A percentile compares a stretch with the other conserved stretches of the same genome.
Conservation (phyloP, 305 asterid genomes). For the Euphrasia arctica region DNA sequence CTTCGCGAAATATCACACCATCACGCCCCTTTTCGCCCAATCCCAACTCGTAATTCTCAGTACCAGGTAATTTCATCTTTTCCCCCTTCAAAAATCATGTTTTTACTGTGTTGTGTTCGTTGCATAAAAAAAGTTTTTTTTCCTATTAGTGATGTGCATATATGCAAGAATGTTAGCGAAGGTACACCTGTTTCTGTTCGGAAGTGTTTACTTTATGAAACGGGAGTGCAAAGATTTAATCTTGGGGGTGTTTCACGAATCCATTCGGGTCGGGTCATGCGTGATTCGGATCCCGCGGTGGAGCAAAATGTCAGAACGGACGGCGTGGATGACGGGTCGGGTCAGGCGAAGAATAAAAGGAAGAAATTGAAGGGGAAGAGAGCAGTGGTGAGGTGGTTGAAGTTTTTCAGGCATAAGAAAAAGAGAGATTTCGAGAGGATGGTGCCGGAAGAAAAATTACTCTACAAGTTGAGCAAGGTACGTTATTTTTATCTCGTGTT, state of each 20-base stretch:
- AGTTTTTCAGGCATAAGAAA: slow-evolving; percentile 82
- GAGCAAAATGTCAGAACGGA: slow-evolving; percentile 34
- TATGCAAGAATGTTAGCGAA: slow-evolving; percentile 37
- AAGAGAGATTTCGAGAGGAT: slow-evolving; percentile 66
- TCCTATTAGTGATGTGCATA: slow-evolving; percentile 24
- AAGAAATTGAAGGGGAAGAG: slow-evolving; percentile 88
- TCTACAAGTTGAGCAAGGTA: slow-evolving; percentile 72
- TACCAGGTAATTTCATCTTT: slow-evolving; percentile 36
- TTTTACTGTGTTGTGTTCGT: not conserved
- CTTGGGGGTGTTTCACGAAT: slow-evolving; percentile 38
- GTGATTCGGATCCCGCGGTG: slow-evolving; percentile 34
- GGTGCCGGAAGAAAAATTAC: slow-evolving; percentile 76
- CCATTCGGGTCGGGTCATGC: slow-evolving; percentile 43
- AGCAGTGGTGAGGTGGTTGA: slow-evolving; percentile 84
- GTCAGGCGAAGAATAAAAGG: slow-evolving; percentile 49
- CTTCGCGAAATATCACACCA: slow-evolving; percentile 21
- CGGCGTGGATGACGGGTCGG: slow-evolving; percentile 33
- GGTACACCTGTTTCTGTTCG: slow-evolving; percentile 23
- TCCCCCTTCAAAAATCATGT: not conserved
- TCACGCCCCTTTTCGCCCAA: slow-evolving; percentile 24
- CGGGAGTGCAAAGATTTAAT: slow-evolving; percentile 26
- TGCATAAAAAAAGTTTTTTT: not conserved
- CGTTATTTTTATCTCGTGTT: not conserved
- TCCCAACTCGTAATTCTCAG: slow-evolving; percentile 24
- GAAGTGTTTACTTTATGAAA: slow-evolving; percentile 26